Conservation (phyloP, 495 filamentous ascomycete species). For the Hypomontagnella submonticulosa region DNA sequence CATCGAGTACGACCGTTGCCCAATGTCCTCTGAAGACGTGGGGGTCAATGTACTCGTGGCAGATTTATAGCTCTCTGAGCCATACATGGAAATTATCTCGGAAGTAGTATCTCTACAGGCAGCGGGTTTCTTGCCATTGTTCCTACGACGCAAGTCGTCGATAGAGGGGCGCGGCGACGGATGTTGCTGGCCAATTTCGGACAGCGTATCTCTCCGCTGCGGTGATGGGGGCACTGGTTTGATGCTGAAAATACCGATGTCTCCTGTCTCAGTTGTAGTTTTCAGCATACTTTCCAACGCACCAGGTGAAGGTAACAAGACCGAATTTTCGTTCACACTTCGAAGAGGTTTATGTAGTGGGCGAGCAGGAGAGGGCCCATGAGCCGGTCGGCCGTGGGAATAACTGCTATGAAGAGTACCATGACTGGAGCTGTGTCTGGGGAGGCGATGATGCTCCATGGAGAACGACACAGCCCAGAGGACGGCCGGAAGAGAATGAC, state of each 20-base stretch:
- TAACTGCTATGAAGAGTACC: conserved; percentile 53
- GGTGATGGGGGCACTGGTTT: conserved; percentile 59
- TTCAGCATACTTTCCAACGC: conserved; percentile 72
- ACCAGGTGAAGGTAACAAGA: conserved; percentile 55
- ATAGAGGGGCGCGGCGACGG: conserved; percentile 42
- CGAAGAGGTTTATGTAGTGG: conserved; percentile 51
- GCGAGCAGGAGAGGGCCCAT: conserved; percentile 34
- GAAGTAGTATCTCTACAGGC: conserved; percentile 57
- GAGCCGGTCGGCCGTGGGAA: conserved; percentile 39
- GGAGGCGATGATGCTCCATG: conserved; percentile 53
- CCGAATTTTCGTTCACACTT: conserved; percentile 50
- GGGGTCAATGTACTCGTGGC: conserved; percentile 51
- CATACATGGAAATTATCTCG: conserved; percentile 61
- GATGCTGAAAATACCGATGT: conserved; percentile 71
- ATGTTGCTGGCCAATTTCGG: conserved; percentile 43
- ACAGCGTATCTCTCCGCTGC: conserved; percentile 34
- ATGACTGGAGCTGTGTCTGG: conserved; percentile 57
- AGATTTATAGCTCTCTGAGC: conserved; percentile 57
- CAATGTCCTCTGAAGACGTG: conserved; percentile 51
- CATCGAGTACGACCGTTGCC: conserved; percentile 68
- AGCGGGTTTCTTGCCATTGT: conserved; percentile 50
- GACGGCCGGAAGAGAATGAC: conserved; percentile 8
- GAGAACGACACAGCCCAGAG: conserved; percentile 8
- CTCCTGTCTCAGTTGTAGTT: conserved; percentile 74
- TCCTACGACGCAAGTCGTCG: conserved; percentile 49